Evolutionary conservation across 805 yeast genomes (phyloP), one percentile per base, ranked within the genome.

Genomic region (Cyberlindnera nakhonratchasimensis): DNA sequence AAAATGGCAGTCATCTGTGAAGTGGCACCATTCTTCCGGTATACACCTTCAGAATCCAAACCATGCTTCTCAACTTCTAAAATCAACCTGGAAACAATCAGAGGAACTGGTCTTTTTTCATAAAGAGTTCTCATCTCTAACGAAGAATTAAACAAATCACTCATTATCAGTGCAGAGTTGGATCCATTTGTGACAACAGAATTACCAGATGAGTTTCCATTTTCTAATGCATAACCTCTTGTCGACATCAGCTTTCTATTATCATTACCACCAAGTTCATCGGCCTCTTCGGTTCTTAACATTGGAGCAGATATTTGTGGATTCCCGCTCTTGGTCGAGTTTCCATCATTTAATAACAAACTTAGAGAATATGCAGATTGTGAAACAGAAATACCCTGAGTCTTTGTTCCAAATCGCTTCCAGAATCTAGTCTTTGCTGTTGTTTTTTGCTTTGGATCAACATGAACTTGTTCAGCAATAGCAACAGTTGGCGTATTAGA

Each of bases 31-130:
- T 95, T 83, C 51, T 90, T 82, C 51, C 99, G 72, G 66, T 93
- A 93, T 26, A 93, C 74, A 8, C 99, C 99, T 63, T 90, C 98
- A 47, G 72, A 66, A 29, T 74, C 79, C 51, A 90, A 63, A 5
- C 96, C 96, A 44, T 87, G 70, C 6, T 59, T 58, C 64, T 91
- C 96, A 40, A 93, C 88, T 53, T 83, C 93, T 19, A 70, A 67
- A 6, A 89, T 64, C 64, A 96, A 87, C 43, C 77, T 70, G 11
- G 81, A 68, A 10, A 93, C 74, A 22, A 93, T 75, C 50, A 77
- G 63, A 11, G 99, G 99, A 10, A 87, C 72, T 10, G 59, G 50
- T 23, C 75, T 68, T 13, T 74, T 71, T 57, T 91, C 99, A 51
- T 64, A 70, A 13, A 66, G 65, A 12, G 86, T 73, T 39, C 95